These are phyloP conservation scores for Geotrichum bryndzae DNA, from an alignment of 1,139 yeast genomes.

Conservation along the genomic window DNA sequence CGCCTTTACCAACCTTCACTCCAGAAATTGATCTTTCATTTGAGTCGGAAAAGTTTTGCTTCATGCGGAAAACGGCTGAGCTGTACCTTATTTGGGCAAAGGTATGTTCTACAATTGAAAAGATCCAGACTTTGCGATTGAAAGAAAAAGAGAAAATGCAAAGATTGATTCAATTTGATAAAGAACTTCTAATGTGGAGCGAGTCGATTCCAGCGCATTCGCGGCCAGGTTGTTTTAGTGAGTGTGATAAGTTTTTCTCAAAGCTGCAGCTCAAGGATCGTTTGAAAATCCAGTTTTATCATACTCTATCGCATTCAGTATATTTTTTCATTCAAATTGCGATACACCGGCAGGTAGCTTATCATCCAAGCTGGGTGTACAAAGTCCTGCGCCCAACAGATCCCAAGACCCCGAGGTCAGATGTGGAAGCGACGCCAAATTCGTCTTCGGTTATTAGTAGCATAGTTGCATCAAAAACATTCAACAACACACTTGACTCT, in stretches of 20 bases:
- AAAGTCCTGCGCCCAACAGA: constrained; percentile 9
- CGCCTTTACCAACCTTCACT: constrained; percentile 16
- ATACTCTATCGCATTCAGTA: not conserved
- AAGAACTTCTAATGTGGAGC: constrained; percentile 31
- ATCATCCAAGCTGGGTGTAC: constrained; percentile 30
- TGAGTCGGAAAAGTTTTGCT: constrained; percentile 11
- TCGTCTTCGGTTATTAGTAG: not conserved
- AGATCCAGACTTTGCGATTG: constrained; percentile 28
- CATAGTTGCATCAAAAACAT: not conserved
- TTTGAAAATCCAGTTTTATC: not conserved
- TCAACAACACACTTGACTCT: not conserved
- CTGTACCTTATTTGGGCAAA: constrained; percentile 24
- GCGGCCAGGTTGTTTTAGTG: not conserved
- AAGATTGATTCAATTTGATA: constrained; percentile 30
- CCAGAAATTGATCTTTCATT: constrained; percentile 19
- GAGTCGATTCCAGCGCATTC: constrained; percentile 7
- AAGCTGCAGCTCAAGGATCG: not conserved
- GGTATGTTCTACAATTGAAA: constrained; percentile 30
- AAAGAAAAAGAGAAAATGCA: constrained; percentile 27
- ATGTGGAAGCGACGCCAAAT: not conserved
- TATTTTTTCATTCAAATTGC: constrained; percentile 5
- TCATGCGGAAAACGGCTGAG: constrained; percentile 15
- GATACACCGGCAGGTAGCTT: constrained; percentile 30
- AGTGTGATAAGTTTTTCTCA: not conserved
- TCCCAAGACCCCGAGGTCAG: not conserved